Evolutionary conservation across 768 basidiomycete genomes (phyloP).

Genomic region (Lyophyllum semitale): DNA sequence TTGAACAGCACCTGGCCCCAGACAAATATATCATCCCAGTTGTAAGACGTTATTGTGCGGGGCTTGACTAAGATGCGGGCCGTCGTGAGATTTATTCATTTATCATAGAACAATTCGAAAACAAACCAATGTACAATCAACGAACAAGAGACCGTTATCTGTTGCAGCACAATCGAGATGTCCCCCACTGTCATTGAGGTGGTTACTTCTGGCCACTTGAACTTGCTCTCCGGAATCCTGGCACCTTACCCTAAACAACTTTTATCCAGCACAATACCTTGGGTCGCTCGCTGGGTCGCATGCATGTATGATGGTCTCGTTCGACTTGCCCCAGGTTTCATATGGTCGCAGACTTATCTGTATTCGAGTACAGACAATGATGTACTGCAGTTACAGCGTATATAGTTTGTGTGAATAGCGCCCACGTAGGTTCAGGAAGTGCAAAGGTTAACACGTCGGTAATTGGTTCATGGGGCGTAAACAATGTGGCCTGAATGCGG

Average conservation of each 20-base stretch:
- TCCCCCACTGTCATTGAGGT: not conserved
- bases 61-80: not conserved
- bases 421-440: not conserved
- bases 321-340: not conserved
- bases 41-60: conserved; percentile 34
- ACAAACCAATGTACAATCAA: conserved; percentile 15
- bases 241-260: too few species aligned
- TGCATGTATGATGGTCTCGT: too few species aligned
- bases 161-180: conserved; percentile 3
- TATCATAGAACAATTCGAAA: conserved; percentile 7
- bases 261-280: too few species aligned
- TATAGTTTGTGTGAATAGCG: not conserved
- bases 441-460: not conserved
- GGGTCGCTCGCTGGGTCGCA: too few species aligned
- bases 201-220: not conserved
- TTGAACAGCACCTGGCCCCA: conserved; percentile 68
- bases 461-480: conserved; percentile 34
- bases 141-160: conserved; percentile 8
- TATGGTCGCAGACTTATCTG: not conserved
- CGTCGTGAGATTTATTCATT: not conserved
- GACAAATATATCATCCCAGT: conserved; percentile 58
- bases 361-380: not conserved
- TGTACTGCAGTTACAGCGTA: not conserved
- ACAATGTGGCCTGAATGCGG: conserved; percentile 33
- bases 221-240: not conserved